Base-by-base conservation (phyloP, 2,329 filamentous ascomycete species). In the Diplodia scrobiculata region DNA sequence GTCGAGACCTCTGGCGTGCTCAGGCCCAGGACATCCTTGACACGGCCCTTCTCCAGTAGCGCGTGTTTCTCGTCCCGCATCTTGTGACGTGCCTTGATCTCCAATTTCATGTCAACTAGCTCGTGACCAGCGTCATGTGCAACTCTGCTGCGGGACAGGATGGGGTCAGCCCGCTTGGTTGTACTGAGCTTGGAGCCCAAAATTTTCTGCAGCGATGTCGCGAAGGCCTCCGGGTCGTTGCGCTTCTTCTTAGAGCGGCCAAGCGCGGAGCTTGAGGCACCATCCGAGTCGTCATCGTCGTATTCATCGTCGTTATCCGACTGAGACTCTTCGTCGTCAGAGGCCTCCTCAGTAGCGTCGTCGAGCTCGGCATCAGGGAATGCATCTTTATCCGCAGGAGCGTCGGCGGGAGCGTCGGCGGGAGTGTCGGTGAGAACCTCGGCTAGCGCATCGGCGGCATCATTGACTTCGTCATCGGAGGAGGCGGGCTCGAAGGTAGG, bases 161-260 rank as follows among this genome's bases (percentile, higher is more conserved):
- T 91, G 0, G 95, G 95, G 75, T 99, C 95, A 65, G 88, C 84
- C 27, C 93, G 90, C 75, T 92, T 92, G 36, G 90, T 86, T 7
- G 86, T 87, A 1, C 92, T 89, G 10, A 98, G 84, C 79, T 98
- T 98, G 59, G 92, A 94, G 66, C 88, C 88, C 52, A 99, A 84
- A 75, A 99, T 97, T 78, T 95, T 96, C 71, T 91, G 90, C 73
- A 99, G 92, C 60, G 92, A 97, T 1, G 89, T 96, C 27, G 94
- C 91, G 77, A 99, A 98, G 63, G 91, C 92, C 69, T 85, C 83
- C 2, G 95, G 93, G 78, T 99, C 94, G 79, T 97, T 96, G 74
- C 93, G 89, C 80, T 98, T 98, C 14, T 88, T 87, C 73, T 87
- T 90, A 71, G 79, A 80, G 41, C 73, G 72, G 7, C 71, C 68